These are phyloP conservation scores for Ophiostoma novo-ulmi DNA, from an alignment of 2,329 filamentous ascomycete species.

Conservation along the genomic window DNA sequence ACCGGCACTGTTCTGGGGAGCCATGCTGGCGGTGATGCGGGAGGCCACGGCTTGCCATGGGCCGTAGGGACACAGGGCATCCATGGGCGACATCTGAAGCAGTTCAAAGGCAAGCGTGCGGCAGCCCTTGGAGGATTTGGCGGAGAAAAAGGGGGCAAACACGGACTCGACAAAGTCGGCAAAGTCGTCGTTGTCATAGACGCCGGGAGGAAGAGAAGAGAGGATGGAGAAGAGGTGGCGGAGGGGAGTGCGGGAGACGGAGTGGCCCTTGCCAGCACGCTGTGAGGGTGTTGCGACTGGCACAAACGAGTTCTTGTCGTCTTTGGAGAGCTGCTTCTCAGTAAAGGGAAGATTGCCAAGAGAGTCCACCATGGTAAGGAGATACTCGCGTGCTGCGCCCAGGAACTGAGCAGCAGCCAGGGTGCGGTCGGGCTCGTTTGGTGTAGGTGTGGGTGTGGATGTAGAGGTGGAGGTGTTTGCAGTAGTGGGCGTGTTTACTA, in stretches of 20 bases:
- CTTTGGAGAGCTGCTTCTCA: constrained; percentile 53
- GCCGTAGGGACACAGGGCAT: constrained; percentile 43
- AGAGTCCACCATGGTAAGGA: constrained; percentile 45
- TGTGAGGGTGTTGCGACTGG: constrained; percentile 63
- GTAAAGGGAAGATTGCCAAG: constrained; percentile 59
- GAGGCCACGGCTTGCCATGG: constrained; percentile 50
- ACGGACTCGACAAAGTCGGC: constrained; percentile 45
- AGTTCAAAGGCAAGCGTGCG: constrained; percentile 49
- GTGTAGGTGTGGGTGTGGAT: too few relatives aligned
- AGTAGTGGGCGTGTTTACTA: constrained; percentile 39
- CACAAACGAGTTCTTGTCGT: constrained; percentile 50
- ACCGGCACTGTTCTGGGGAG: constrained; percentile 29
- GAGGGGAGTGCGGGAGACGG: constrained; percentile 54
- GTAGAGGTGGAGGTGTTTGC: not conserved
- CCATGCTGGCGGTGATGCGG: constrained; percentile 42
- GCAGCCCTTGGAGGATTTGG: constrained; percentile 42
- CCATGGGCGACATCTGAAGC: constrained; percentile 45
- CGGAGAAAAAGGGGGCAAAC: constrained; percentile 55
- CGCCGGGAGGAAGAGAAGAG: constrained; percentile 45
- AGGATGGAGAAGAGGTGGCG: constrained; percentile 62
- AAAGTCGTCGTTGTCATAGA: constrained; percentile 44
- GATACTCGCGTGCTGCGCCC: constrained; percentile 47
- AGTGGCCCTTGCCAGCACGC: constrained; percentile 48
- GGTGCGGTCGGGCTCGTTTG: constrained; percentile 37
- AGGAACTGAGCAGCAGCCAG: constrained; percentile 46